Evolutionary conservation across 768 basidiomycete species (phyloP), one percentile per base, ranked within the genome.

Genomic region (Termitomyces sp.): DNA sequence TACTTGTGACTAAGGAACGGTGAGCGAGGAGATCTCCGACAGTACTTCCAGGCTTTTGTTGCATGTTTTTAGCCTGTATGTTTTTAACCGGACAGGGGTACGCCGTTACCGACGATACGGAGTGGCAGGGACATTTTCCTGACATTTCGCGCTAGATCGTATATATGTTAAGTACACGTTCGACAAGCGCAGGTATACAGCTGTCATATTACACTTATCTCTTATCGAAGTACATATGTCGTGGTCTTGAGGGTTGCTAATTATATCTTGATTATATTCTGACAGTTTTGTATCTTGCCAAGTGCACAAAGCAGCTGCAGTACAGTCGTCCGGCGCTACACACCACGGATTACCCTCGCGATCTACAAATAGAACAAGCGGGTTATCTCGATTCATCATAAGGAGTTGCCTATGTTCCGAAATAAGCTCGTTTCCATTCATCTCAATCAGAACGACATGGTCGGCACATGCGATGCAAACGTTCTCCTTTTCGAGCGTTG

Each of bases 31-130:
- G 24, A 57, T 57, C 34, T 52, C 44, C 56, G 43, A 39, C 42
- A 32, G 39, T 33, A 32, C 39, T 49, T 40, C 18, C 39, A 51
- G 49, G 32, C 43, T 14, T 20, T 40, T 12, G 49, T 56, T 34
- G 49, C 43, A 52, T 52, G 49, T n/a, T 46, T 45, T 50, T 48
- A 56, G 39, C 24, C 34, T 24, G 44, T 42, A 46, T 30, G 44
- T 33, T 47, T 36, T 30, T 30, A 30, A 7, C 30, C 30, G 30
- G 30, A 14, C 22, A 20, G 20, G 14, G 30, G 30, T 14, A 50
- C 36, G 18, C 26, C 51, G 45, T 40, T 22, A 46, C 32, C 36
- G 37, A n/a, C n/a, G n/a, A n/a, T n/a, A n/a, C n/a, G n/a, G n/a
- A n/a, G 57, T 52, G 42, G 47, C 18, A 24, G 27, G 14, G n/a